Evolutionary conservation across 768 basidiomycete species (phyloP), one percentile per base, ranked within the genome.

Genomic region (Boletus vinaceobasis): DNA sequence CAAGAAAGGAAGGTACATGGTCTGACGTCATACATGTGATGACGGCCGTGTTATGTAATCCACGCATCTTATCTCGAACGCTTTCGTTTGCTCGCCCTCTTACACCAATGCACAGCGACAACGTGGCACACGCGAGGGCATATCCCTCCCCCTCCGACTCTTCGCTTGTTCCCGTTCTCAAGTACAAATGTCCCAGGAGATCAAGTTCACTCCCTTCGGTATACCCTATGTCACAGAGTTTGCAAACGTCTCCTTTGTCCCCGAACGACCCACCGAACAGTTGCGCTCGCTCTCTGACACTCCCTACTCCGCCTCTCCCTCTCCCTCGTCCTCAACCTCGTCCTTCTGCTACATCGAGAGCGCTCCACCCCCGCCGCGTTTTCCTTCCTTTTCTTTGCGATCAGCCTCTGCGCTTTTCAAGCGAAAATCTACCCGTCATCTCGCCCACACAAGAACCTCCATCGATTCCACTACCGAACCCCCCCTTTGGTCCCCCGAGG

Each of bases 161-260:
- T 27, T 17, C 32, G 5, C 14, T 14, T 5, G 14, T 29, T 5
- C 29, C 8, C 29, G 6, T 29, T 36, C 35, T 33, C 45, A 26
- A 44, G 21, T 9, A 37, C 56, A 37, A 3, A 69, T 69, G 66
- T 17, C 57, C 9, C 59, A 49, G 26, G 43, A 69, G 32, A 56
- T 70, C 62, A 66, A 61, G 57, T 68, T 71, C 57, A 66, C 60
- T 38, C 39, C 70, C 35, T 70, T 59, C 33, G 69, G 69, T 7
- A 33, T 71, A 2, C 69, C 69, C 1, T 71, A 70, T 4, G 15
- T 72, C 1, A 57, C 53, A 38, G 70, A 70, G 46, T 72, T 72
- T 13, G 61, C 49, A 44, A 59, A 72, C 29, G 58, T 72, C 9
- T 68, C 68, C 2, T 47, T 70, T 4, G 49, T 32, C 15, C 54